Percentiles rank a stretch among this genome's conserved stretches.
phyloP scores from a whole-genome alignment of 164 flowering plant species.

The Pachysandra terminalis region DNA sequence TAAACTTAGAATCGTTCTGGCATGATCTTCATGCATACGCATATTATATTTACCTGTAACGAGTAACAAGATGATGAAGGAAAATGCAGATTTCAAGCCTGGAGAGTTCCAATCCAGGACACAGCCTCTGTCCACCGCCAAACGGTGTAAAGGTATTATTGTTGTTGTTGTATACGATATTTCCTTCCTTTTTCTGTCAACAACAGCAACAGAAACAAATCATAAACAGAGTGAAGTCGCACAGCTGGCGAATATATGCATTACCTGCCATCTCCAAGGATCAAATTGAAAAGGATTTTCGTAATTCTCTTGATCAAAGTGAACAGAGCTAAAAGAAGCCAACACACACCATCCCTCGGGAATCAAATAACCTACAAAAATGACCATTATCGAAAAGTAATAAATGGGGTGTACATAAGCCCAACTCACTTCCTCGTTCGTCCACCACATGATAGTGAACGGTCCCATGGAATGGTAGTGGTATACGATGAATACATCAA shows the following conservation, averaged over 20 bases:
- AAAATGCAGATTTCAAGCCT: slow-evolving; percentile 87
- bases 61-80: slow-evolving; percentile 89
- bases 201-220: too few species aligned
- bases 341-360: slow-evolving; percentile 89
- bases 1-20: too few species aligned
- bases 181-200: slow-evolving; percentile 22
- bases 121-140: slow-evolving; percentile 96
- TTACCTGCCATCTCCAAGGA: slow-evolving; percentile 99
- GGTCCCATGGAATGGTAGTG: too few species aligned
- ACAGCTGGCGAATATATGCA: not conserved
- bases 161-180: slow-evolving; percentile 1
- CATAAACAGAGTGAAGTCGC: too few species aligned
- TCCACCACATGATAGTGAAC: too few species aligned
- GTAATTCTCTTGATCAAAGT: slow-evolving; percentile 75
- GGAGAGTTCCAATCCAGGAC: slow-evolving; percentile 85
- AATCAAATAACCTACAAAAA: slow-evolving; percentile 67
- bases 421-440: too few species aligned
- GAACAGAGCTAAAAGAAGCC: slow-evolving; percentile 79
- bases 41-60: slow-evolving; percentile 43
- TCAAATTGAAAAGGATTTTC: slow-evolving; percentile 75
- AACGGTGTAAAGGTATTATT: slow-evolving; percentile 66
- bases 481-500: too few species aligned
- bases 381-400: too few species aligned
- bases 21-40: too few species aligned
- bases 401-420: too few species aligned